A percentile compares a stretch with the other conserved stretches of the same genome.
These are phyloP conservation scores for Aspergillus uvarum DNA, from an alignment of 2,329 filamentous ascomycete genomes.

Conservation along the genomic window DNA sequence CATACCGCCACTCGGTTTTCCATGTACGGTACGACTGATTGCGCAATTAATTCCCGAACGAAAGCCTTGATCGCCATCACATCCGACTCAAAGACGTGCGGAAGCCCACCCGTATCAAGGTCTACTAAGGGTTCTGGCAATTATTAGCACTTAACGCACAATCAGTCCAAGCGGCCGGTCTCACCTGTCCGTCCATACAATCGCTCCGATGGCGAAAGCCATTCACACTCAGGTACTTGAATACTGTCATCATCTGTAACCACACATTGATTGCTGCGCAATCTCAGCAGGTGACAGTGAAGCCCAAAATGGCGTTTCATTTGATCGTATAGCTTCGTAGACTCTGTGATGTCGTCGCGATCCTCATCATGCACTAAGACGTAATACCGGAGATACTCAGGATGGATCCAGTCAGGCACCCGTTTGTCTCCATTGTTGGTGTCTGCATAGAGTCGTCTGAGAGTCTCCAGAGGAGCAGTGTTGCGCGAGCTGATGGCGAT, in stretches of 20 bases:
- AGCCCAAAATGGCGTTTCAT: constrained; percentile 99
- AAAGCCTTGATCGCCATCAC: constrained; percentile 84
- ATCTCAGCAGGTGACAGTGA: constrained; percentile 85
- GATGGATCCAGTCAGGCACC: constrained; percentile 81
- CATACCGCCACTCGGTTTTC: constrained; percentile 85
- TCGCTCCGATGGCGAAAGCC: constrained; percentile 86
- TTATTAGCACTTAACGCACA: constrained; percentile 8
- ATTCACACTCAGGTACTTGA: constrained; percentile 76
- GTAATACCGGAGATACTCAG: constrained; percentile 93
- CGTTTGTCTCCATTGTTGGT: constrained; percentile 74
- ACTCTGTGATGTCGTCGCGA: constrained; percentile 84
- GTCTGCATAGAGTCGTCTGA: constrained; percentile 78
- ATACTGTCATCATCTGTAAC: constrained; percentile 90
- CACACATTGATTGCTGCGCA: constrained; percentile 81
- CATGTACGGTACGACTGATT: constrained; percentile 95
- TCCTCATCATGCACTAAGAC: constrained; percentile 97
- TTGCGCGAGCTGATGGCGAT: constrained; percentile 94
- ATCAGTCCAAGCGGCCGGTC: constrained; percentile 4
- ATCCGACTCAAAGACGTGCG: constrained; percentile 89
- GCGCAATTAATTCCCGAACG: constrained; percentile 89
- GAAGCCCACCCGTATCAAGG: constrained; percentile 65
- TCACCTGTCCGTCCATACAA: constrained; percentile 64
- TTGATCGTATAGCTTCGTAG: constrained; percentile 88
- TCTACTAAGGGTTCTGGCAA: constrained; percentile 47
- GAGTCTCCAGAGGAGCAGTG: constrained; percentile 76